phyloP scores from a whole-genome alignment of 164 flowering plant genomes.

The Liquidambar formosana region DNA sequence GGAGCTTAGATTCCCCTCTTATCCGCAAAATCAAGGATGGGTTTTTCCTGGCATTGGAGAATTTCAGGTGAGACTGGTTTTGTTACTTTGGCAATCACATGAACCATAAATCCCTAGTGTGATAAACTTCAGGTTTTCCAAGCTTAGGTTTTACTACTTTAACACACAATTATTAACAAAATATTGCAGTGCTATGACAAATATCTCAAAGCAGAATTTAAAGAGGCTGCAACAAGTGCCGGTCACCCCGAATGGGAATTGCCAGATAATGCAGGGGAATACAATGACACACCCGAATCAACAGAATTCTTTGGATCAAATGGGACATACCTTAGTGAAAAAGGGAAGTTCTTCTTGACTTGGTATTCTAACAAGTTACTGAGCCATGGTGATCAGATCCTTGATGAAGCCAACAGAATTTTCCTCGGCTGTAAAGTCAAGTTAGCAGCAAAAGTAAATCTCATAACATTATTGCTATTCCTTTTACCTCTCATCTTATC shows the following conservation, averaged over 20 bases:
- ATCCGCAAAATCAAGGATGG: conserved; percentile 77
- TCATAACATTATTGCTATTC: neutral
- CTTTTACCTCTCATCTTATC: neutral
- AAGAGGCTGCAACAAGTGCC: conserved; percentile 50
- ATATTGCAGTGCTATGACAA: conserved; percentile 78
- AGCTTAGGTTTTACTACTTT: neutral
- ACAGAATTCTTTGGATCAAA: conserved; percentile 64
- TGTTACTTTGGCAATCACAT: neutral
- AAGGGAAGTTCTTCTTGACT: conserved; percentile 81
- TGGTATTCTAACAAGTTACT: conserved; percentile 83
- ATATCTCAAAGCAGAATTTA: conserved; percentile 61
- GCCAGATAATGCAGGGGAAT: conserved; percentile 77
- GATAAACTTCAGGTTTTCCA: neutral
- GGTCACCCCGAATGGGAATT: conserved; percentile 81
- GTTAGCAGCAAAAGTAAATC: conserved; percentile 72
- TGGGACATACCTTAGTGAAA: conserved; percentile 63
- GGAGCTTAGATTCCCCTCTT: conserved; percentile 89
- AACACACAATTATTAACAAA: neutral
- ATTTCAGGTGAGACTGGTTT: conserved; percentile 56
- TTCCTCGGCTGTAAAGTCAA: conserved; percentile 71
- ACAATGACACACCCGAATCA: conserved; percentile 67
- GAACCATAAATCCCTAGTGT: neutral
- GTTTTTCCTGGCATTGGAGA: conserved; percentile 87
- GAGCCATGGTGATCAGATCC: conserved; percentile 80
- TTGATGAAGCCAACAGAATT: conserved; percentile 72